Conservation (phyloP, 202 grass and related monocot species). For the Musa balbisiana region DNA sequence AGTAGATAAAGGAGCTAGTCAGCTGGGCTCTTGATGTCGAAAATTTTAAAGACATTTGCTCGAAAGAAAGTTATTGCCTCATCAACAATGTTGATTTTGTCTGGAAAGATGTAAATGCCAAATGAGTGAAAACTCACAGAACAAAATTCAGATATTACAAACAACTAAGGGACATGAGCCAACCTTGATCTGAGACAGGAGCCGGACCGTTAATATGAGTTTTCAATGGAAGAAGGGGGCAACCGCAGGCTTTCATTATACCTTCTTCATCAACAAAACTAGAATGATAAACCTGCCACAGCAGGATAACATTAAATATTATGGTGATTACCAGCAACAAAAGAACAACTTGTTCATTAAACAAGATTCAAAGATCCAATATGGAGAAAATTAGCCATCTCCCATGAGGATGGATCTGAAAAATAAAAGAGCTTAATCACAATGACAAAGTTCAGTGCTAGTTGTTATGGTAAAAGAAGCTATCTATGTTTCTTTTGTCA, state of each 20-base stretch:
- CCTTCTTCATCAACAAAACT: slow-evolving; percentile 61
- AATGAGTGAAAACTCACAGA: not conserved
- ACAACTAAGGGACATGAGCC: not conserved
- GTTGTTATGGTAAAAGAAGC: no score
- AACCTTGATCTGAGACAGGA: slow-evolving; percentile 72
- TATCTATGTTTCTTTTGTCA: not conserved
- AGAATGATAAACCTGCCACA: slow-evolving; percentile 79
- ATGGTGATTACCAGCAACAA: no score
- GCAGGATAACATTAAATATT: not conserved
- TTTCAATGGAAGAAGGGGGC: slow-evolving; percentile 86
- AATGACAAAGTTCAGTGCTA: no score
- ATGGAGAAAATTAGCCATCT: not conserved
- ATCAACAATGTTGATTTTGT: slow-evolving; percentile 80
- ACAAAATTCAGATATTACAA: no score
- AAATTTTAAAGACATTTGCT: slow-evolving; percentile 91
- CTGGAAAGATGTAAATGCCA: slow-evolving; percentile 32
- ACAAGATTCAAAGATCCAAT: not conserved
- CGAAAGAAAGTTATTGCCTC: slow-evolving; percentile 98
- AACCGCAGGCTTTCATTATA: slow-evolving; percentile 68
- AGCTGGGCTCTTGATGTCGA: slow-evolving; percentile 65
- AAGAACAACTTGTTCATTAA: not conserved
- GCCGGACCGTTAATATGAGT: slow-evolving; percentile 85
- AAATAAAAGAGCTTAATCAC: no score
- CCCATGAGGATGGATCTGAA: no score
- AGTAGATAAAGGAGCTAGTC: slow-evolving; percentile 77